Percentiles rank a stretch among this genome's conserved stretches.
phyloP scores from a whole-genome alignment of 192 early-diverging fungal species.

The Dissophora globulifera region DNA sequence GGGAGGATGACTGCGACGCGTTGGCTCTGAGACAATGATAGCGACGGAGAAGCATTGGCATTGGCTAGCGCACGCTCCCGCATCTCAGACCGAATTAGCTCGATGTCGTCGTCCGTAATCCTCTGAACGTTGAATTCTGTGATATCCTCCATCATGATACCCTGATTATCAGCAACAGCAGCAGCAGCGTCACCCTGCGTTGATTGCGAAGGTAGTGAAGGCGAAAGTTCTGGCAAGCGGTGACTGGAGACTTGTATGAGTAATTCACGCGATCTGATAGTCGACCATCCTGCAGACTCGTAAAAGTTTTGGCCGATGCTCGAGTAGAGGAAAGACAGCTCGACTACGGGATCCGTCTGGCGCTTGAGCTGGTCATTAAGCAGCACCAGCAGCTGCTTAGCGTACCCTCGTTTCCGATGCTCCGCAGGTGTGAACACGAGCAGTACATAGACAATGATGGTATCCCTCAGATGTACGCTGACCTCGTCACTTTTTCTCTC shows the following conservation, averaged over 20 bases:
- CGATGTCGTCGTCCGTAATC: constrained; percentile 8
- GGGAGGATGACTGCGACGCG: constrained; percentile 2
- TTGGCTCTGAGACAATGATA: not conserved
- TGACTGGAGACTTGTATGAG: not conserved
- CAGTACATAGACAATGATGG: constrained; percentile 4
- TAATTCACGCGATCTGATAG: constrained; percentile 7
- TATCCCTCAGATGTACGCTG: not conserved
- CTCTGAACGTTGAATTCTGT: not conserved
- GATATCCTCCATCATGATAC: constrained; percentile 7
- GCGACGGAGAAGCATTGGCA: too few species aligned
- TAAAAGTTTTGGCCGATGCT: constrained; percentile 12
- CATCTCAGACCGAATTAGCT: constrained; percentile 2
- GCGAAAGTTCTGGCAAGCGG: constrained; percentile 7
- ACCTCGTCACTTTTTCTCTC: not conserved
- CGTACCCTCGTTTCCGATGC: constrained; percentile 14
- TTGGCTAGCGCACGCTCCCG: not conserved
- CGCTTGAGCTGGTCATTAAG: constrained; percentile 2
- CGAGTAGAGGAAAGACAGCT: constrained; percentile 11
- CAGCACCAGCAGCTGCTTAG: constrained; percentile 12
- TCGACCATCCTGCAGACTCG: not conserved
- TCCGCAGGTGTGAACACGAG: constrained; percentile 14
- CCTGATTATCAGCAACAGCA: too few species aligned
- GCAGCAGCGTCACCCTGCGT: too few species aligned
- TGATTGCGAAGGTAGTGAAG: too few species aligned
- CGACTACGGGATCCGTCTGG: not conserved